Conservation (phyloP, 2,329 filamentous ascomycete genomes). For the Massarina eburnea region DNA sequence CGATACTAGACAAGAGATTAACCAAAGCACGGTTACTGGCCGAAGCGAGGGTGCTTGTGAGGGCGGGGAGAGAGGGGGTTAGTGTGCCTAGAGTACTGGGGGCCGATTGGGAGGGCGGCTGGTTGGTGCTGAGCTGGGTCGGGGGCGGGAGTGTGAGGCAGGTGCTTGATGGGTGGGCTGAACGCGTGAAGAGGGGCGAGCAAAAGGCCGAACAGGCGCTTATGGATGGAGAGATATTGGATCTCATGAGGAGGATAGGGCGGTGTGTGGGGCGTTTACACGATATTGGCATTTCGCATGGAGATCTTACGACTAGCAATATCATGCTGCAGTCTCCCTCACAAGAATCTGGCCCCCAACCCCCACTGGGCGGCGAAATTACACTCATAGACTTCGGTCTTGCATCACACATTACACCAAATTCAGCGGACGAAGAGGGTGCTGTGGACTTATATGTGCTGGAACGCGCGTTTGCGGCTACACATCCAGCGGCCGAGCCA, state of each 20-base stretch:
- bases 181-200: conserved; percentile 33
- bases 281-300: conserved; percentile 83
- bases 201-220: conserved; percentile 28
- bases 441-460: conserved; percentile 96
- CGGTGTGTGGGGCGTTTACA: conserved; percentile 74
- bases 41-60: conserved; percentile 82
- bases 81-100: conserved; percentile 80
- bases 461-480: conserved; percentile 91
- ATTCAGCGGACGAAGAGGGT: conserved; percentile 82
- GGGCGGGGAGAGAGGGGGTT: conserved; percentile 77
- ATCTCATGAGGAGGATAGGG: conserved; percentile 71
- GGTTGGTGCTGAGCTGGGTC: conserved; percentile 54
- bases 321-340: conserved; percentile 66
- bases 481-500: conserved; percentile 81
- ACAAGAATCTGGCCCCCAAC: conserved; percentile 1
- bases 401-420: conserved; percentile 63
- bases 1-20: conserved; percentile 80
- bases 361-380: conserved; percentile 67
- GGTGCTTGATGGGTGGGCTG: conserved; percentile 69
- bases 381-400: conserved; percentile 95
- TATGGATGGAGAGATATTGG: conserved; percentile 36
- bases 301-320: conserved; percentile 96
- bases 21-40: conserved; percentile 85
- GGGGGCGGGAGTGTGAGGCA: conserved; percentile 70
- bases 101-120: conserved; percentile 61